These are phyloP conservation scores for Pythium dissimile DNA, from an alignment of 352 stramenopile genomes.

Conservation along the genomic window DNA sequence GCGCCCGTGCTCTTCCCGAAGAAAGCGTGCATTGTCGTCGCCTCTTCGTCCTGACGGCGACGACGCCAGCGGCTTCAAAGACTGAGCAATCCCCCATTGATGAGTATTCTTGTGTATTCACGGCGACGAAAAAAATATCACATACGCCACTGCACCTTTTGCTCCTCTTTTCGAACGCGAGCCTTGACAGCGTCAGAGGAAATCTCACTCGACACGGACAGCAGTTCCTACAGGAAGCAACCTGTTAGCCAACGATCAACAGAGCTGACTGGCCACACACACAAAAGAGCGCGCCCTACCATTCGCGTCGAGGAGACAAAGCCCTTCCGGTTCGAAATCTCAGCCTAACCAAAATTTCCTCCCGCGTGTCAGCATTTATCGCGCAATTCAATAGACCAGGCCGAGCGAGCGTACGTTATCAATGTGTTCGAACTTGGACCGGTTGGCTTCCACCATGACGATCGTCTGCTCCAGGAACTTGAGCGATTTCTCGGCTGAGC, in stretches of 20 bases:
- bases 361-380: too few species aligned
- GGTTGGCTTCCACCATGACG: conserved; percentile 76
- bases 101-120: neutral
- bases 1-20: conserved; percentile 51
- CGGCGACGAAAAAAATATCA: neutral
- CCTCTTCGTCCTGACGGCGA: conserved; percentile 13
- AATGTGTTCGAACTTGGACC: conserved; percentile 81
- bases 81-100: conserved; percentile 17
- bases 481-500: conserved; percentile 64
- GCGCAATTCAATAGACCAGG: too few species aligned
- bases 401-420: conserved; percentile 44
- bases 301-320: conserved; percentile 60
- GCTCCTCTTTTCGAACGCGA: conserved; percentile 57
- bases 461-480: conserved; percentile 84
- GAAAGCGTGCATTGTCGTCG: conserved; percentile 54
- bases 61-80: conserved; percentile 34
- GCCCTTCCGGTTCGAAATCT: conserved; percentile 61
- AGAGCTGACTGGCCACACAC: neutral
- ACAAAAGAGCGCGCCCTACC: conserved; percentile 13
- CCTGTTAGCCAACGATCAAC: neutral
- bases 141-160: too few species aligned
- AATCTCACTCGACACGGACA: conserved; percentile 50
- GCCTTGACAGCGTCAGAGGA: conserved; percentile 55
- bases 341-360: too few species aligned
- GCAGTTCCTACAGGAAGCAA: conserved; percentile 38